Base-by-base conservation (phyloP, 108 stramenopile genomes). In the Parmales sp. region DNA sequence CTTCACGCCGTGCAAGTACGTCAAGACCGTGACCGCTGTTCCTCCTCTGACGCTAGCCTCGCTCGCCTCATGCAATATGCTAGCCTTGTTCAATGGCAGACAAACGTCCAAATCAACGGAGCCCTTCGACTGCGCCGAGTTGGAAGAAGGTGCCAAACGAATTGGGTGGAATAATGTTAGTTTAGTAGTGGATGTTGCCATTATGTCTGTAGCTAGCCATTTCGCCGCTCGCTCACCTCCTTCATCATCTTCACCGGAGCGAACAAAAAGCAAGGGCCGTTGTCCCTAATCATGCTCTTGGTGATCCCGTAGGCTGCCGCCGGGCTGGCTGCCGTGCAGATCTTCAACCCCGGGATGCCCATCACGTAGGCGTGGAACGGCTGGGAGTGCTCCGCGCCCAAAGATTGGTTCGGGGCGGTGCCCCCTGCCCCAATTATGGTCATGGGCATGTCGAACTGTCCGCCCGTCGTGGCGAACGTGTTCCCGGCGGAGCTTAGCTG, bases 231-330 rank as follows among this genome's bases (percentile, higher is more conserved):
- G n/a, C n/a, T n/a, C n/a, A n/a, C 72, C 68, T 93, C 94, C 77
- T 97, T 97, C 96, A 97, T 97, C 93, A 95, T 92, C 70, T 97
- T 97, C 6, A 97, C 96, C 13, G 96, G 96, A 54, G 91, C 89
- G 74, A 97, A 97, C 67, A 97, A 89, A 51, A 97, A 95, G 84
- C 94, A 93, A 1, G 96, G 96, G 18, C 92, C 96, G 75, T 97
- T 93, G 80, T 97, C 96, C 51, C 96, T 88, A 71, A 97, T 97
- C 96, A 97, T 97, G 80, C 86, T 85, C 83, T 97, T 97, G 50
- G 91, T 91, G 60, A 97, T 81, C 51, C 96, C 96, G 69, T 97
- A 97, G 5, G 96, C 96, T 22, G 93, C 96, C 49, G 85, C 91
- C 8, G 96, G 96, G 3, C 91, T 91, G 38, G 94, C 88, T 38